These are phyloP conservation scores for Dioscorea zingiberensis DNA, from an alignment of 106 monocot genomes.

Conservation along the genomic window DNA sequence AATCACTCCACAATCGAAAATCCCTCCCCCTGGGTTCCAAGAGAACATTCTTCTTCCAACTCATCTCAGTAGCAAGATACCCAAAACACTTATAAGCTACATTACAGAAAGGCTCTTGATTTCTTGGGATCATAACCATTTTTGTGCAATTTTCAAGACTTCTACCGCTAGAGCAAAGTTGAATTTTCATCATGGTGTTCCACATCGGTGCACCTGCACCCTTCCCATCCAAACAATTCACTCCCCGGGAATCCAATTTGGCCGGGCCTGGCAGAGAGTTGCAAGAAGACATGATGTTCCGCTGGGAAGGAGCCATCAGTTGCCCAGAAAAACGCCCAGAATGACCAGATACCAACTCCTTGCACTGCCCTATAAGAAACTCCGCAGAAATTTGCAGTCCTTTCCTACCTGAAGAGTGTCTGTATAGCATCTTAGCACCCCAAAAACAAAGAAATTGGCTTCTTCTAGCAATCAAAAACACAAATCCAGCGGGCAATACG, in stretches of 20 bases:
- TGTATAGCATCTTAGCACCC: slow-evolving; percentile 20
- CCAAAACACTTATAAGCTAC: slow-evolving; percentile 45
- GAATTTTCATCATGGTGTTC: slow-evolving; percentile 3
- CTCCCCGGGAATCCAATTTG: slow-evolving; percentile 14
- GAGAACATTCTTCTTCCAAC: slow-evolving; percentile 17
- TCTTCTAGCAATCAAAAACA: too few species aligned
- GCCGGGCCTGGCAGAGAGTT: slow-evolving; percentile 27
- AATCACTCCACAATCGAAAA: slow-evolving; percentile 20
- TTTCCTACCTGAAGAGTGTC: slow-evolving; percentile 6
- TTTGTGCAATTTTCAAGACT: slow-evolving; percentile 27
- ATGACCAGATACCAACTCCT: slow-evolving; percentile 8
- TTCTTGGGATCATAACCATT: slow-evolving; percentile 28
- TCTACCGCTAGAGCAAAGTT: slow-evolving; percentile 16
- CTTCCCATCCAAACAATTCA: slow-evolving; percentile 5
- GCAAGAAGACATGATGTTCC: slow-evolving; percentile 39
- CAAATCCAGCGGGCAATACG: too few species aligned
- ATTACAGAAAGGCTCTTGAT: slow-evolving; percentile 32
- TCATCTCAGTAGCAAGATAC: slow-evolving; percentile 28
- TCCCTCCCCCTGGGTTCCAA: slow-evolving; percentile 19
- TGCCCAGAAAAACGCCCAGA: neutral
- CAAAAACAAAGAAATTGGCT: too few species aligned
- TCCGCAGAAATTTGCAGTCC: slow-evolving; percentile 11
- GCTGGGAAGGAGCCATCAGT: slow-evolving; percentile 11
- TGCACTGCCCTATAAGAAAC: neutral
- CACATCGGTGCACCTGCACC: neutral